Percentiles rank a stretch among this genome's conserved stretches.
Conservation (phyloP, 2,329 filamentous ascomycete species). For the Rhexocercosporidium sp. region DNA sequence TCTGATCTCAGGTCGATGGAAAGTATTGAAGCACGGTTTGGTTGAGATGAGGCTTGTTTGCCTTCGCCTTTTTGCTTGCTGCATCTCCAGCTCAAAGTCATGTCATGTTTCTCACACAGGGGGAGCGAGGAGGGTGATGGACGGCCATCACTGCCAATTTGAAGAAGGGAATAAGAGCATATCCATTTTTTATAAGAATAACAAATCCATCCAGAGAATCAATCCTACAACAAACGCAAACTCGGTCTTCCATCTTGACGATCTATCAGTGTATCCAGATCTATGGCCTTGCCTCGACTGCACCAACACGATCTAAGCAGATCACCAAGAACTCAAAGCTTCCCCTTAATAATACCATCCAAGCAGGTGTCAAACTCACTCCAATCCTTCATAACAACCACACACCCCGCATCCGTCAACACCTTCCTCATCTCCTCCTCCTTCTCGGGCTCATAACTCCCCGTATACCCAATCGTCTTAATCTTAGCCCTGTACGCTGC, state of each 20-base stretch:
- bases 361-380: constrained; percentile 51
- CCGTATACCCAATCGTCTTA: constrained; percentile 83
- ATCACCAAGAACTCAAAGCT: constrained; percentile 18
- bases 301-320: not conserved
- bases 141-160: no score
- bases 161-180: no score
- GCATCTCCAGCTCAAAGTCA: no score
- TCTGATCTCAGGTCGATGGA: no score
- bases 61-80: no score
- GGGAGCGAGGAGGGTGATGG: no score
- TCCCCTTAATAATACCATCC: constrained; percentile 35
- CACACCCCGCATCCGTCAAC: constrained; percentile 65
- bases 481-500: constrained; percentile 80
- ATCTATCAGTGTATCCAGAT: not conserved
- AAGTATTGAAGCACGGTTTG: no score
- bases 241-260: no score
- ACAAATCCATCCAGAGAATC: no score
- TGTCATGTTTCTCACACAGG: no score
- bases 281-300: not conserved
- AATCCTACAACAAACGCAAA: not conserved
- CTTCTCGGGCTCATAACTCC: constrained; percentile 67
- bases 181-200: no score
- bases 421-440: constrained; percentile 68
- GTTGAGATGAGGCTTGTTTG: no score
- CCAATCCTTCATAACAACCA: constrained; percentile 66